phyloP scores from a whole-genome alignment of 805 yeast species.

The Danielia reshetovae region DNA sequence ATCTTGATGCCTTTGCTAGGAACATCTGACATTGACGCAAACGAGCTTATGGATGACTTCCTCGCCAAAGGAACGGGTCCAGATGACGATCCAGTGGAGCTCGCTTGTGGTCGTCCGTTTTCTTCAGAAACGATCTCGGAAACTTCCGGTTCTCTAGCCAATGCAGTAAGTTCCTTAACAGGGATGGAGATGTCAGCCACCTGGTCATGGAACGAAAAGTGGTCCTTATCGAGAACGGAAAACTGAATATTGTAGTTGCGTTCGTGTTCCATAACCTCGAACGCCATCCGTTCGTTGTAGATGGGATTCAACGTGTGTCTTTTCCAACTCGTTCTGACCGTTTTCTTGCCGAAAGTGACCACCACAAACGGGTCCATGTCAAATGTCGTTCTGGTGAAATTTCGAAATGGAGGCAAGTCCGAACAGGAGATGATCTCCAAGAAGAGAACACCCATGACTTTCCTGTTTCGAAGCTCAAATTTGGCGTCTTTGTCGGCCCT shows the following conservation, averaged over 20 bases:
- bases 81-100: background rate
- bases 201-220: slow-evolving; percentile 75
- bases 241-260: slow-evolving; percentile 61
- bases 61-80: background rate
- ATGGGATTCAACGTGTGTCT: slow-evolving; percentile 80
- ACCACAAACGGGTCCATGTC: slow-evolving; percentile 98
- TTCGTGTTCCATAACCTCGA: slow-evolving; percentile 71
- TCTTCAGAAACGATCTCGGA: background rate
- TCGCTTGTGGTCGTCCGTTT: background rate
- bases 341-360: slow-evolving; percentile 82
- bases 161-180: slow-evolving; percentile 41
- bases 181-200: slow-evolving; percentile 67
- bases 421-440: slow-evolving; percentile 70
- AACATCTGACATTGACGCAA: slow-evolving; percentile 9
- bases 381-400: slow-evolving; percentile 69
- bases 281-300: slow-evolving; percentile 74
- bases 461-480: slow-evolving; percentile 37
- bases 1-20: slow-evolving; percentile 17
- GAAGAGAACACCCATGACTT: slow-evolving; percentile 66
- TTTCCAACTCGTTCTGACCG: slow-evolving; percentile 80
- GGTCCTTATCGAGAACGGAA: slow-evolving; percentile 79
- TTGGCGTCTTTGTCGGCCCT: slow-evolving; percentile 9
- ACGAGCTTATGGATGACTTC: background rate
- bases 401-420: slow-evolving; percentile 74
- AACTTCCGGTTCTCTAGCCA: background rate